Conservation (phyloP, 768 basidiomycete genomes). For the Leccinum sublutescens region DNA sequence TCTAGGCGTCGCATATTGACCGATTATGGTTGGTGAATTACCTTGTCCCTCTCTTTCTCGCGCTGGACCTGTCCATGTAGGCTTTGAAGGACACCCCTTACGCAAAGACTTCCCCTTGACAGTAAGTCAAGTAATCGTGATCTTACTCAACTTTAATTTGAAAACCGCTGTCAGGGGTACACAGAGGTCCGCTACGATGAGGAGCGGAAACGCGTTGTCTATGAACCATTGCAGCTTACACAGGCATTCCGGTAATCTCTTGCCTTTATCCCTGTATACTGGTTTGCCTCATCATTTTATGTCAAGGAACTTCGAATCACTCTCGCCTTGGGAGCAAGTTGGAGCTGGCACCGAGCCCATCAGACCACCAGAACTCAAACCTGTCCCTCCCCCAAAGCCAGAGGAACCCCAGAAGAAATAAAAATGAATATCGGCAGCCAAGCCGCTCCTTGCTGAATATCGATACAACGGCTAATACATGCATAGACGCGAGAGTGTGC, state of each 20-base stretch:
- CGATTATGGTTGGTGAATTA: constrained; percentile 73
- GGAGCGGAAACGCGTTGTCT: constrained; percentile 94
- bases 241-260: constrained; percentile 88
- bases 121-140: constrained; percentile 42
- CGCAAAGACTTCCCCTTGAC: constrained; percentile 98
- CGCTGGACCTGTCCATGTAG: constrained; percentile 35
- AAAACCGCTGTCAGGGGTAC: constrained; percentile 68
- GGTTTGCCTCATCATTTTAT: not conserved
- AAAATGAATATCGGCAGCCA: constrained; percentile 15
- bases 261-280: not conserved
- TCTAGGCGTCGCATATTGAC: constrained; percentile 91
- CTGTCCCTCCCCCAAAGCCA: constrained; percentile 69
- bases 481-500: constrained; percentile 5
- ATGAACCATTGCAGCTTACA: constrained; percentile 95
- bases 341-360: constrained; percentile 60
- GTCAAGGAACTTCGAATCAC: constrained; percentile 86
- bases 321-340: constrained; percentile 94
- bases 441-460: constrained; percentile 6
- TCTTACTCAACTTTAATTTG: not conserved
- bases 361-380: constrained; percentile 72
- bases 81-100: constrained; percentile 95
- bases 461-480: constrained; percentile 15
- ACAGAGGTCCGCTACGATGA: constrained; percentile 98
- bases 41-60: not conserved
- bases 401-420: constrained; percentile 81